Evolutionary conservation across 257 asterid genomes (phyloP).

Genomic region (Perilla frutescens): DNA sequence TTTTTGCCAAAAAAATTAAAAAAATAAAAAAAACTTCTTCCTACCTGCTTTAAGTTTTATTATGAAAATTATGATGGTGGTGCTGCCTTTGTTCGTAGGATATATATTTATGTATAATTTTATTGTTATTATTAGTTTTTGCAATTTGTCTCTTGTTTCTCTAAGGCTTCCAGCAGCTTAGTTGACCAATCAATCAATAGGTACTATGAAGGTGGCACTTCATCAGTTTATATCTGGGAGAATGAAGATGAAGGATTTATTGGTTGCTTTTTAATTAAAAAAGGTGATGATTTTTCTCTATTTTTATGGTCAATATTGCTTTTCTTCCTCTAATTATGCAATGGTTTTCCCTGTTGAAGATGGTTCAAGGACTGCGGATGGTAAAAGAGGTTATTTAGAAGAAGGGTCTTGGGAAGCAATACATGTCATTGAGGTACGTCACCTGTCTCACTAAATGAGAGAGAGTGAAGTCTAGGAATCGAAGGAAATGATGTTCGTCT

Average conservation of each 20-base stretch:
- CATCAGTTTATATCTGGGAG: constrained; percentile 96
- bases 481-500: constrained; percentile 26
- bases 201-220: constrained; percentile 98
- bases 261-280: constrained; percentile 92
- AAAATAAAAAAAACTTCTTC: neutral
- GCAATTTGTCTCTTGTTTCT: constrained; percentile 30
- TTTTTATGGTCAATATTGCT: constrained; percentile 13
- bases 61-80: constrained; percentile 1
- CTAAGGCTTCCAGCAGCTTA: constrained; percentile 41
- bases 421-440: constrained; percentile 90
- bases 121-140: neutral
- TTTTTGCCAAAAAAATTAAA: constrained; percentile 5
- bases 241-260: constrained; percentile 85
- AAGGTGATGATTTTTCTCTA: constrained; percentile 54
- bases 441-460: constrained; percentile 4
- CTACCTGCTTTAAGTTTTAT: constrained; percentile 10
- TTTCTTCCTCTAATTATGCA: constrained; percentile 34
- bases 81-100: constrained; percentile 15
- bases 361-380: constrained; percentile 85
- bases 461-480: neutral
- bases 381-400: constrained; percentile 88
- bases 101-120: neutral
- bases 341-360: constrained; percentile 51
- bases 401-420: constrained; percentile 99
- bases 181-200: constrained; percentile 63